Evolutionary conservation across 768 basidiomycete genomes (phyloP).

Genomic region (Hirschioporus abietinus): DNA sequence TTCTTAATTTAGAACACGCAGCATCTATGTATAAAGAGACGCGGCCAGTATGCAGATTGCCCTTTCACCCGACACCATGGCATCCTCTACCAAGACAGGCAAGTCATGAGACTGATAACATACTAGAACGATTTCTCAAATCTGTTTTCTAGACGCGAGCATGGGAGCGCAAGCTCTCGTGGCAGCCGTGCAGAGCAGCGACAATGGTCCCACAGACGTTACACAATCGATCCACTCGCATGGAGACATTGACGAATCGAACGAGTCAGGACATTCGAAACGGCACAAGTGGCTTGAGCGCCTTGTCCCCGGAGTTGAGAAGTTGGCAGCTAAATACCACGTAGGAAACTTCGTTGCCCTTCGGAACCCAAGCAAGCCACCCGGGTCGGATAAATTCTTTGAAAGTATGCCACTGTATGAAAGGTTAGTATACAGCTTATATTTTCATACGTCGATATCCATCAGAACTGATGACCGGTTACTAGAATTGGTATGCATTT

Average conservation of each 20-base stretch:
- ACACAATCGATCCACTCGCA: conserved; percentile 11
- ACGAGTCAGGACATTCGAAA: not conserved
- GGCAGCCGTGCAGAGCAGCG: conserved; percentile 5
- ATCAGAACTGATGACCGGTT: not conserved
- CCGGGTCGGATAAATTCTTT: conserved; percentile 43
- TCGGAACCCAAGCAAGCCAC: conserved; percentile 30
- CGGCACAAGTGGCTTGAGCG: conserved; percentile 16
- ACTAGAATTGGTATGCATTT: conserved; percentile 67
- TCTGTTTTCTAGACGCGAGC: not conserved
- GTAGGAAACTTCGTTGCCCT: conserved; percentile 54
- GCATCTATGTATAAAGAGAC: not conserved
- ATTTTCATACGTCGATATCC: conserved; percentile 15
- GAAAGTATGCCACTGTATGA: conserved; percentile 74
- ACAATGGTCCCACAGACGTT: conserved; percentile 9
- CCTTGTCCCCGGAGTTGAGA: conserved; percentile 51
- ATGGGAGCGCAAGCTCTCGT: conserved; percentile 6
- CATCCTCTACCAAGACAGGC: not conserved
- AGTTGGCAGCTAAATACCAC: conserved; percentile 46
- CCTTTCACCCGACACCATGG: not conserved
- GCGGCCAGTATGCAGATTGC: not conserved
- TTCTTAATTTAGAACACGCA: not conserved
- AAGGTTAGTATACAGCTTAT: conserved; percentile 25
- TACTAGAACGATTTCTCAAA: not conserved
- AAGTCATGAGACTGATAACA: not conserved
- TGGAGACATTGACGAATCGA: not conserved